Evolutionary conservation across 2,329 filamentous ascomycete species (phyloP).

Genomic region (Aspergillus luchuensis): DNA sequence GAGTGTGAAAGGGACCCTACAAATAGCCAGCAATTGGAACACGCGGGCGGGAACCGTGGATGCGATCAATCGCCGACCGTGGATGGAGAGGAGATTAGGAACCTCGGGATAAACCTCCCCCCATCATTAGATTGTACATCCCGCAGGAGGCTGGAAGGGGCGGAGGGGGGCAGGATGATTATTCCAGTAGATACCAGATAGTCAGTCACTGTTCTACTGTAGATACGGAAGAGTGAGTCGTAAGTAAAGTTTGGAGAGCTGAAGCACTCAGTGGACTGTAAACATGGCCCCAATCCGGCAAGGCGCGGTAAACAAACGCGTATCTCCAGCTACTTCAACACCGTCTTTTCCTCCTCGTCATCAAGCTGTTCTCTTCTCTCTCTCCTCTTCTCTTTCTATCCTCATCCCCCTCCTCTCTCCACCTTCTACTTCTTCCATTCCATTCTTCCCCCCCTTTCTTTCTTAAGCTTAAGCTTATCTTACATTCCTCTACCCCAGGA

Average conservation of each 20-base stretch:
- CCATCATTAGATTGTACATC: not conserved
- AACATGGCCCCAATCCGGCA: constrained; percentile 16
- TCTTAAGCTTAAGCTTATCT: constrained; percentile 25
- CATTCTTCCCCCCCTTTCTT: constrained; percentile 18
- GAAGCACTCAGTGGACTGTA: not conserved
- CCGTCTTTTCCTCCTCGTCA: constrained; percentile 13
- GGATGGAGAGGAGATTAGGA: not conserved
- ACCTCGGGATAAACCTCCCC: not conserved
- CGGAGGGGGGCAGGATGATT: not conserved
- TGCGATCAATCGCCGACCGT: not conserved
- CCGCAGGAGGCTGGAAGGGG: not conserved
- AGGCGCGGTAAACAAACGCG: constrained; percentile 28
- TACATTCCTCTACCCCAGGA: constrained; percentile 21
- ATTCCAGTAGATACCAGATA: too few relatives aligned
- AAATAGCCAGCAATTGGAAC: not conserved
- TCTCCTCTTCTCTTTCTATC: constrained; percentile 6
- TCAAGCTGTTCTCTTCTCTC: constrained; percentile 9
- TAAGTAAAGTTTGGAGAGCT: not conserved
- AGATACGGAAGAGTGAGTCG: not conserved
- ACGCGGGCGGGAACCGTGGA: not conserved
- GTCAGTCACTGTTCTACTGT: not conserved
- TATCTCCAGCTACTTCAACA: constrained; percentile 13
- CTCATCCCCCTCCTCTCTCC: constrained; percentile 11
- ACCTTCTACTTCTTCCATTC: constrained; percentile 16
- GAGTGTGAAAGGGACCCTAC: not conserved